phyloP scores from a whole-genome alignment of 495 filamentous ascomycete species.

The Penicillium waksmanii region DNA sequence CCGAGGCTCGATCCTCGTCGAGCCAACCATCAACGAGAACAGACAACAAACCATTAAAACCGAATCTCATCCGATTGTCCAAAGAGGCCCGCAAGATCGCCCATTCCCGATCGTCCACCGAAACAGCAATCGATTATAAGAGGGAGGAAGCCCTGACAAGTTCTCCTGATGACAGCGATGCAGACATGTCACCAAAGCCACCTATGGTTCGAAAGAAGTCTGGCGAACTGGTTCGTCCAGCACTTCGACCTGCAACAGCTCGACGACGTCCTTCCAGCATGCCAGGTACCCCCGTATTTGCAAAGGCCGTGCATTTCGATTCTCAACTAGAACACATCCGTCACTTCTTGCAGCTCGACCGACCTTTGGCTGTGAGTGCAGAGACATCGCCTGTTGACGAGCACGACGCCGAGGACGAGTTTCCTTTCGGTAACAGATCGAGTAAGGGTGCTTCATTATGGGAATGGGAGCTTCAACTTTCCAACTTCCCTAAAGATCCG shows the following conservation, averaged over 20 bases:
- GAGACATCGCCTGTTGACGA: conserved; percentile 91
- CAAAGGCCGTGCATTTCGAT: conserved; percentile 96
- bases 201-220: conserved; percentile 97
- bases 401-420: conserved; percentile 81
- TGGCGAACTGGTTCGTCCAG: conserved; percentile 92
- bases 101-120: conserved; percentile 85
- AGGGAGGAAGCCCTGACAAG: conserved; percentile 58
- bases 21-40: conserved; percentile 14
- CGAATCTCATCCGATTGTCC: conserved; percentile 46
- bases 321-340: conserved; percentile 91
- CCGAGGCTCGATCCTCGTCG: conserved; percentile 38
- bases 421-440: conserved; percentile 71
- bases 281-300: conserved; percentile 94
- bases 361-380: conserved; percentile 91
- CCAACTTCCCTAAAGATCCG: conserved; percentile 79
- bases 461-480: conserved; percentile 85
- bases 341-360: conserved; percentile 91
- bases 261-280: conserved; percentile 88
- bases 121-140: conserved; percentile 61
- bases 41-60: conserved; percentile 13
- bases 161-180: conserved; percentile 68
- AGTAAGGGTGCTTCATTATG: conserved; percentile 55
- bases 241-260: conserved; percentile 71
- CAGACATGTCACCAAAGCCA: conserved; percentile 62
- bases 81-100: conserved; percentile 67